Evolutionary conservation across 179 eudicot species (phyloP).

Genomic region (Heliamphora ciliata): DNA sequence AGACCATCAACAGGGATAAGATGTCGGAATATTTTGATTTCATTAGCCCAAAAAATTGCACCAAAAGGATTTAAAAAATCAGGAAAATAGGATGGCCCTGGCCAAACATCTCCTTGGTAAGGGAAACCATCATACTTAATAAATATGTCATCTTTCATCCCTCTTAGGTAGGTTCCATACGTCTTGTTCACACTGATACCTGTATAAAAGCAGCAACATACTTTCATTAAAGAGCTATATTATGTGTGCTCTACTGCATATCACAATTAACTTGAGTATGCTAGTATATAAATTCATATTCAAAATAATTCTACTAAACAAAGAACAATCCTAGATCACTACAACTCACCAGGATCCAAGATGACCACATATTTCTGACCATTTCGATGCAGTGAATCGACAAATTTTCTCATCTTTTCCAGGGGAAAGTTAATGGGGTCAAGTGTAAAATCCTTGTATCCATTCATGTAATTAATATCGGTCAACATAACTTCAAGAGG

Average conservation of each 20-base stretch:
- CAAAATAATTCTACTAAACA: neutral
- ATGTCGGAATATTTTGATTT: constrained; percentile 36
- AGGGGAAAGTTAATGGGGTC: constrained; percentile 61
- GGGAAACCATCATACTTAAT: constrained; percentile 46
- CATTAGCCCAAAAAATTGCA: constrained; percentile 41
- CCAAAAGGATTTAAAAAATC: constrained; percentile 47
- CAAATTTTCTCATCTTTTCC: constrained; percentile 44
- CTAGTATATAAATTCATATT: neutral
- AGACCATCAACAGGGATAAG: constrained; percentile 44
- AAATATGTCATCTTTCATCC: constrained; percentile 46
- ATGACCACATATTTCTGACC: constrained; percentile 59
- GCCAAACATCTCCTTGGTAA: constrained; percentile 58
- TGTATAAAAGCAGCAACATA: constrained; percentile 9
- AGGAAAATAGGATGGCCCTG: constrained; percentile 55
- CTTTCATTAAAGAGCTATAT: neutral
- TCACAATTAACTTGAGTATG: too few relatives aligned
- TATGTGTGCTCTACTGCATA: too few relatives aligned
- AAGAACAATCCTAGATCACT: neutral
- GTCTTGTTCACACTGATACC: constrained; percentile 48
- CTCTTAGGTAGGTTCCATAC: constrained; percentile 47
- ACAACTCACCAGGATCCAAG: constrained; percentile 58
- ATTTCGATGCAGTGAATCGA: constrained; percentile 43
- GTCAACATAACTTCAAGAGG: constrained; percentile 79
- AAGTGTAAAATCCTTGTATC: constrained; percentile 56
- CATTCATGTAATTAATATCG: constrained; percentile 78